Evolutionary conservation across 495 filamentous ascomycete genomes (phyloP).

Genomic region (Xylaria grammica): DNA sequence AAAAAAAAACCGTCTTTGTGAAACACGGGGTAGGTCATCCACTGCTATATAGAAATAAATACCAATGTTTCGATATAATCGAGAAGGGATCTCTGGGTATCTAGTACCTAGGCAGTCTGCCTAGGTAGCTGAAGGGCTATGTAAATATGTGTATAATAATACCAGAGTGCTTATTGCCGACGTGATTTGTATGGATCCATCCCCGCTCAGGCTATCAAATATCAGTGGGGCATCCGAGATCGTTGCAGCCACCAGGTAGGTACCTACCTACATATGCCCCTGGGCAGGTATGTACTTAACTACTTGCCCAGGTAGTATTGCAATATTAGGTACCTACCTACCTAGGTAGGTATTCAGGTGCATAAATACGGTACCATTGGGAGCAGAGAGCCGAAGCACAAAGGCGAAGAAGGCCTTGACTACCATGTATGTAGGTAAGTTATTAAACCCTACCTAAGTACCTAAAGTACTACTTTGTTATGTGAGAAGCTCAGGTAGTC

Average conservation of each 20-base stretch:
- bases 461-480: too few species aligned
- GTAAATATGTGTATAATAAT: constrained; percentile 36
- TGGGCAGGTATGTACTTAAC: not conserved
- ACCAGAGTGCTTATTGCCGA: not conserved
- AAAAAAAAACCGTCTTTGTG: not conserved
- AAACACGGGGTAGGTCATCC: not conserved
- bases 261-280: too few species aligned
- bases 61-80: constrained; percentile 3
- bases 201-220: too few species aligned
- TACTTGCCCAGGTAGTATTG: too few species aligned
- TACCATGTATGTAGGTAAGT: too few species aligned
- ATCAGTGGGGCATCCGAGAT: not conserved
- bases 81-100: constrained; percentile 12
- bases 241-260: constrained; percentile 1
- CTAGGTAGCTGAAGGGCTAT: constrained; percentile 24
- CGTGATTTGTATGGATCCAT: not conserved
- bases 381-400: too few species aligned
- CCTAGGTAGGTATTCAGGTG: too few species aligned
- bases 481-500: not conserved
- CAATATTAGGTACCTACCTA: too few species aligned
- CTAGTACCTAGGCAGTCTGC: too few species aligned
- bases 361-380: too few species aligned
- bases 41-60: not conserved
- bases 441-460: too few species aligned
- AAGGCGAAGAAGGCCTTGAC: too few species aligned